phyloP scores from a whole-genome alignment of 1,284 basidiomycete genomes.

The Leccinum pallidistipes region DNA sequence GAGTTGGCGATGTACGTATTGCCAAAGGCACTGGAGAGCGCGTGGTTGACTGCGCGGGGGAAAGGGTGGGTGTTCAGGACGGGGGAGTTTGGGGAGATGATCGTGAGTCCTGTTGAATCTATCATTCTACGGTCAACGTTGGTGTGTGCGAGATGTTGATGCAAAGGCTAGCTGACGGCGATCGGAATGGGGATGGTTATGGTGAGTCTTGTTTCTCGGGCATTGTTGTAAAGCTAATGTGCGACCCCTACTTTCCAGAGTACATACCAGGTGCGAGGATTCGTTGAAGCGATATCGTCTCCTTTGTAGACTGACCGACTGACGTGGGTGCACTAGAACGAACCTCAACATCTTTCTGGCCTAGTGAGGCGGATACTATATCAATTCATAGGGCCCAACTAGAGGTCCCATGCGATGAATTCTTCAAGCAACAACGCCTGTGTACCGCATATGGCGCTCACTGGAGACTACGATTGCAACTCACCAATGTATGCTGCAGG shows the following conservation, averaged over 20 bases:
- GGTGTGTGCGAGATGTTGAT: conserved; percentile 15
- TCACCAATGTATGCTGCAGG: not conserved
- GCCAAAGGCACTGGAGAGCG: conserved; percentile 88
- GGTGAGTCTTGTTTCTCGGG: conserved; percentile 44
- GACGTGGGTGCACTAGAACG: conserved; percentile 56
- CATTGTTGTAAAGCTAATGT: conserved; percentile 9
- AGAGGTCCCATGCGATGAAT: not conserved
- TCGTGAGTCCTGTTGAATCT: conserved; percentile 45
- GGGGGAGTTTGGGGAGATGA: conserved; percentile 65
- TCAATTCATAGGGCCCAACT: conserved; percentile 91
- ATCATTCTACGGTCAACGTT: not conserved
- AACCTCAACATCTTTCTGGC: conserved; percentile 86
- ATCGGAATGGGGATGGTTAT: conserved; percentile 91
- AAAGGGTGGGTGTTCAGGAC: conserved; percentile 78
- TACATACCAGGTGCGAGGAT: conserved; percentile 46
- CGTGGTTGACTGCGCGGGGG: conserved; percentile 80
- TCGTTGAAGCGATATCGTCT: not conserved
- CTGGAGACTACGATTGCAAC: not conserved
- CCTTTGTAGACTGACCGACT: conserved; percentile 4
- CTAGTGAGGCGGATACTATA: conserved; percentile 87
- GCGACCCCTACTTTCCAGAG: conserved; percentile 32
- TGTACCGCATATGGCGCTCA: not conserved
- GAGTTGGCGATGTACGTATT: conserved; percentile 95
- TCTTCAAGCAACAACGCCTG: not conserved
- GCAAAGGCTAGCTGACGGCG: conserved; percentile 49